Percentiles rank a stretch among this genome's conserved stretches.
Evolutionary conservation across 257 asterid genomes (phyloP).

Genomic region (Thymus mandschuricus): DNA sequence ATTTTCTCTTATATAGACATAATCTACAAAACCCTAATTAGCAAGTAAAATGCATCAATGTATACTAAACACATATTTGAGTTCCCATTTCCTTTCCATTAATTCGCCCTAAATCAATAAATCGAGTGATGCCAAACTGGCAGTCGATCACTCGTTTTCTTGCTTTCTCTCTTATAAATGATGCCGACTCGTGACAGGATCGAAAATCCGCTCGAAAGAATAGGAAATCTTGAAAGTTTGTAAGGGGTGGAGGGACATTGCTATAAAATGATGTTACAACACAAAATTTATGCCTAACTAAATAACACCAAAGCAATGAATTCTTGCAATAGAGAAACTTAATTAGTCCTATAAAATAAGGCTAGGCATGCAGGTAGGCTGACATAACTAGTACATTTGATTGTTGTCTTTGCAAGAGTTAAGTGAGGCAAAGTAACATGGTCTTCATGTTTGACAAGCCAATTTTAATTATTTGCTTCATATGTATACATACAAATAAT

Average conservation of each 20-base stretch:
- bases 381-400: constrained; percentile 29
- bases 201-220: not conserved
- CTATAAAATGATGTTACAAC: not conserved
- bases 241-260: constrained; percentile 24
- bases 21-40: no score
- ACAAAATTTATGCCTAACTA: constrained; percentile 27
- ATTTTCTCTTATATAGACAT: no score
- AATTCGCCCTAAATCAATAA: no score
- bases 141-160: not conserved
- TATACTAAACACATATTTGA: not conserved
- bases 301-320: constrained; percentile 2
- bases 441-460: constrained; percentile 39
- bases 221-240: not conserved
- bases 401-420: constrained; percentile 43
- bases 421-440: constrained; percentile 72
- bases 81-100: no score
- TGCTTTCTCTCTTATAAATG: not conserved
- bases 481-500: no score
- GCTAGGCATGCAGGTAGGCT: constrained; percentile 34
- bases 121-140: not conserved
- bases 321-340: not conserved
- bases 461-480: constrained; percentile 20
- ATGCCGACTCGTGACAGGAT: not conserved
- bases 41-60: not conserved
- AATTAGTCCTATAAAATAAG: constrained; percentile 22